Percentiles rank a stretch among this genome's conserved stretches.
phyloP scores from a whole-genome alignment of 1,139 yeast species.

The Pichia sp. region DNA sequence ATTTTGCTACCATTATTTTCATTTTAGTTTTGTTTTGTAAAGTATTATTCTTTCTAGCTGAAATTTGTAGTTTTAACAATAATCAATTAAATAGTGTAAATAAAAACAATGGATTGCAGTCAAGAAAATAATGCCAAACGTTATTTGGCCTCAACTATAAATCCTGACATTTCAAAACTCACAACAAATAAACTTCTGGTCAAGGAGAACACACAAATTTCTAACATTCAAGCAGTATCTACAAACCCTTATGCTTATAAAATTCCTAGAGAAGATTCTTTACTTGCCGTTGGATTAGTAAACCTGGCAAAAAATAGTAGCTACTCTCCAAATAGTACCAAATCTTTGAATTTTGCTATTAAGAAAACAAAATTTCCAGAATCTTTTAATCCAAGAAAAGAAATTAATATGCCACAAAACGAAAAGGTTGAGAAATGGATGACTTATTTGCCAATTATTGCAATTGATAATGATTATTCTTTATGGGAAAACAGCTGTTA shows the following conservation, averaged over 20 bases:
- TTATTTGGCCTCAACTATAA: background rate
- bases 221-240: background rate
- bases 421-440: slow-evolving; percentile 67
- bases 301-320: no score
- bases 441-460: slow-evolving; percentile 42
- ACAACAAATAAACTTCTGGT: background rate
- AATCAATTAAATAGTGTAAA: no score
- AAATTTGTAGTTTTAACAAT: no score
- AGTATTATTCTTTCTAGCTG: no score
- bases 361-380: slow-evolving; percentile 31
- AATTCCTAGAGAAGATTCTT: background rate
- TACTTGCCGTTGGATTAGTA: background rate
- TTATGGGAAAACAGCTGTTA: slow-evolving; percentile 38
- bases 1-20: no score
- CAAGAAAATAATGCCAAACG: background rate
- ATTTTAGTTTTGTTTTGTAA: no score
- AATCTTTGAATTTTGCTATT: no score
- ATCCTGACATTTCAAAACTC: background rate
- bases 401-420: slow-evolving; percentile 50
- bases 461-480: slow-evolving; percentile 23
- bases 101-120: background rate
- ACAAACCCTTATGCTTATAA: background rate
- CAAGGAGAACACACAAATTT: slow-evolving; percentile 2
- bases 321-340: no score
- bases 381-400: slow-evolving; percentile 51